A percentile compares a stretch with the other conserved stretches of the same genome.
phyloP scores from a whole-genome alignment of 2,329 filamentous ascomycete species.

The Stachybotrys chartarum region DNA sequence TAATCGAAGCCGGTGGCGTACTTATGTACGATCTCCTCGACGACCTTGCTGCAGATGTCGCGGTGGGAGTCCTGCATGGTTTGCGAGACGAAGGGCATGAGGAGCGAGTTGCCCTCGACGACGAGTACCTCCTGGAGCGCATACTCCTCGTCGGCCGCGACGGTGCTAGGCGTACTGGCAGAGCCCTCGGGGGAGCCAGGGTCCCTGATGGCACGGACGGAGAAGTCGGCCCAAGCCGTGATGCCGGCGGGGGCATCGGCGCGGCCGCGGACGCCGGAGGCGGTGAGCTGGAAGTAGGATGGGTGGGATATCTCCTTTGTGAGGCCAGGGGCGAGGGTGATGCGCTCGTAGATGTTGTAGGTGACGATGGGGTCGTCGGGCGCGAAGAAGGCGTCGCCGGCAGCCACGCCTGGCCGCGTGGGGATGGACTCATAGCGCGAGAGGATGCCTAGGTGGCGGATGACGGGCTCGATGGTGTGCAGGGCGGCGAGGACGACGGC shows the following conservation, averaged over 20 bases:
- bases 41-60: constrained; percentile 20
- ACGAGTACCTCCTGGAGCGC: constrained; percentile 24
- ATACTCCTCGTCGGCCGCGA: constrained; percentile 18
- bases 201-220: constrained; percentile 14
- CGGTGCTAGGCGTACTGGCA: constrained; percentile 17
- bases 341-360: constrained; percentile 22
- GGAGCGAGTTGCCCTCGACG: constrained; percentile 24
- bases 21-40: constrained; percentile 19
- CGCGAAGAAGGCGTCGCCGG: constrained; percentile 34
- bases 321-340: constrained; percentile 31
- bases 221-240: constrained; percentile 31
- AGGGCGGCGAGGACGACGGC: constrained; percentile 29
- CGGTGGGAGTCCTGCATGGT: constrained; percentile 20
- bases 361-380: constrained; percentile 28
- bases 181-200: constrained; percentile 15
- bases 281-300: constrained; percentile 35
- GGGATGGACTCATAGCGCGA: constrained; percentile 26
- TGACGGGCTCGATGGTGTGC: constrained; percentile 32
- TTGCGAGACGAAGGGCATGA: constrained; percentile 27
- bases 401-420: constrained; percentile 22
- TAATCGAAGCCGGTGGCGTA: constrained; percentile 7
- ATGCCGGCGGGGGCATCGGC: constrained; percentile 36
- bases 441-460: constrained; percentile 31
- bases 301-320: constrained; percentile 32
- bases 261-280: constrained; percentile 32